Percentiles rank a stretch among this genome's conserved stretches.
Evolutionary conservation across 495 filamentous ascomycete species (phyloP).

Genomic region (Xylaria intraflava): DNA sequence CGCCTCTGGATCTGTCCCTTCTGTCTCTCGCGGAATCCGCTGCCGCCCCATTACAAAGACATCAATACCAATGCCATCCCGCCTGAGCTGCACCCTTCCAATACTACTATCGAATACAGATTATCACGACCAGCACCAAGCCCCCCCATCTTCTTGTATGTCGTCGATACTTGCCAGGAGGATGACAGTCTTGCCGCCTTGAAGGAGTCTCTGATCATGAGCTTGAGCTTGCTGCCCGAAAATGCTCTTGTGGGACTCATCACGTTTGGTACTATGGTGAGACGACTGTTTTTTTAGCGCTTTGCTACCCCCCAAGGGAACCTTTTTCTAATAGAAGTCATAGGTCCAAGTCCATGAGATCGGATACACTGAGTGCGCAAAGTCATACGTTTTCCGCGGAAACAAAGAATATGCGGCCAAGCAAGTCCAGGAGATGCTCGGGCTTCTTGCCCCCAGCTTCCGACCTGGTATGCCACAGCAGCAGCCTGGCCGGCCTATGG

Average conservation of each 20-base stretch:
- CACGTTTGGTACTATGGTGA: conserved; percentile 94
- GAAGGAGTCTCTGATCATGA: conserved; percentile 96
- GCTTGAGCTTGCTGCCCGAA: conserved; percentile 86
- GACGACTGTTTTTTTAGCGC: background rate
- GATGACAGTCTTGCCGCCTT: conserved; percentile 93
- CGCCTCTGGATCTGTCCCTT: conserved; percentile 98
- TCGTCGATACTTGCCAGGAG: conserved; percentile 98
- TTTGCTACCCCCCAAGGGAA: background rate
- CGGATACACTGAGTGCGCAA: conserved; percentile 95
- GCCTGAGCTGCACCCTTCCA: conserved; percentile 85
- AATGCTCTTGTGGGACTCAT: conserved; percentile 92
- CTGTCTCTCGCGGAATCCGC: conserved; percentile 88
- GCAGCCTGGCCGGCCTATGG: conserved; percentile 57
- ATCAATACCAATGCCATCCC: conserved; percentile 93
- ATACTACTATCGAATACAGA: conserved; percentile 96
- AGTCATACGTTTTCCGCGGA: conserved; percentile 98
- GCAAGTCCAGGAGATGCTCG: conserved; percentile 98
- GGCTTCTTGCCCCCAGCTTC: conserved; percentile 58
- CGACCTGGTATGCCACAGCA: conserved; percentile 76
- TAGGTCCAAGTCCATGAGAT: conserved; percentile 96
- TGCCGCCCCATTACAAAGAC: conserved; percentile 98
- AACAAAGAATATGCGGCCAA: conserved; percentile 96
- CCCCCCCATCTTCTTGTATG: conserved; percentile 94
- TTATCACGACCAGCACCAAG: conserved; percentile 87
- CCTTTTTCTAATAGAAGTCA: conserved; percentile 27